Percentiles rank a stretch among this genome's conserved stretches.
Conservation (phyloP, 2,329 filamentous ascomycete species). For the Plectosphaerella plurivora region DNA sequence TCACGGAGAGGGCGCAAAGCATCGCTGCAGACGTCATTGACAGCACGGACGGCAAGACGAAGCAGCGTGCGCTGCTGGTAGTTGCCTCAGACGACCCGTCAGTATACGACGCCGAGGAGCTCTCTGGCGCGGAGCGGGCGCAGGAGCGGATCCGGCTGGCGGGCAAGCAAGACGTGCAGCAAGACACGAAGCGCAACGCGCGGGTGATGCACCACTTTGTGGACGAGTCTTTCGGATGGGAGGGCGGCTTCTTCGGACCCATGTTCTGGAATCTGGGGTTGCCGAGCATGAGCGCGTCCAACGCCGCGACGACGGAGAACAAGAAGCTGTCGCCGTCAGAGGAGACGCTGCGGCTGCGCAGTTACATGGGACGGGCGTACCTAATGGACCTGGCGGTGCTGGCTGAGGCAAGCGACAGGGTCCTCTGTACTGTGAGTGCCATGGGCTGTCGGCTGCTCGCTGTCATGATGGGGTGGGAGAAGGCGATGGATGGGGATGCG, state of each 20-base stretch:
- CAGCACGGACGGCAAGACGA: conserved; percentile 33
- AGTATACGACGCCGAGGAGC: conserved; percentile 63
- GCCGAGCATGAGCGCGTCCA: conserved; percentile 31
- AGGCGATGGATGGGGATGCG: conserved; percentile 49
- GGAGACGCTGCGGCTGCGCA: conserved; percentile 62
- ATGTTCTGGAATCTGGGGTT: conserved; percentile 77
- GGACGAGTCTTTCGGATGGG: conserved; percentile 78
- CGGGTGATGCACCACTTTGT: conserved; percentile 59
- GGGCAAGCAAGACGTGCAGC: conserved; percentile 48
- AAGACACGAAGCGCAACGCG: conserved; percentile 33
- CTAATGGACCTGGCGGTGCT: conserved; percentile 76
- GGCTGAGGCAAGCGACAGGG: conserved; percentile 59
- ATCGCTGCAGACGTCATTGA: conserved; percentile 44
- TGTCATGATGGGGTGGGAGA: conserved; percentile 85
- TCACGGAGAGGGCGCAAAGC: conserved; percentile 54
- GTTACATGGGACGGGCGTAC: conserved; percentile 75
- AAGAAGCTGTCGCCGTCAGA: conserved; percentile 33
- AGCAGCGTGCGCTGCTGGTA: conserved; percentile 47
- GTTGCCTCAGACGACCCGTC: conserved; percentile 79
- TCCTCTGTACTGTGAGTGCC: conserved; percentile 74
- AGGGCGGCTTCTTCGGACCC: conserved; percentile 77
- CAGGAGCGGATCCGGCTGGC: conserved; percentile 76
- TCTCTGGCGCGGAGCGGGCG: conserved; percentile 53
- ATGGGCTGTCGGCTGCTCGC: conserved; percentile 69
- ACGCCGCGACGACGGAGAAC: conserved; percentile 23